A percentile compares a stretch with the other conserved stretches of the same genome.
phyloP scores from a whole-genome alignment of 1,284 basidiomycete species.

The Stereum hirsutum region DNA sequence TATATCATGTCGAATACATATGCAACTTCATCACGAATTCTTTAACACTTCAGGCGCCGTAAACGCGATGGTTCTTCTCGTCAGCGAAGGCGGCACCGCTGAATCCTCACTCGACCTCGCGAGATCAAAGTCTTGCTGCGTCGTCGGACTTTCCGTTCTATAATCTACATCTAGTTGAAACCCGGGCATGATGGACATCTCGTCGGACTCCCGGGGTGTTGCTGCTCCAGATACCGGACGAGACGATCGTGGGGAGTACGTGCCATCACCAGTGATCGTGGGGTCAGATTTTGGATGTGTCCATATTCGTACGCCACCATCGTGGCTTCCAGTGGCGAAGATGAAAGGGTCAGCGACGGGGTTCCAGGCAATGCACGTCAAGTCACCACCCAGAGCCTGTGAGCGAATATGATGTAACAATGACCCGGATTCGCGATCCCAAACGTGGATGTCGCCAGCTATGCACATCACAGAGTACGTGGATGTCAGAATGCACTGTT shows the following conservation, averaged over 20 bases:
- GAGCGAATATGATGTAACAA: slow-evolving; percentile 57
- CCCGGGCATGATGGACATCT: slow-evolving; percentile 12
- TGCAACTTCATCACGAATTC: too few species aligned
- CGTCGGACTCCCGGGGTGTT: slow-evolving; percentile 14
- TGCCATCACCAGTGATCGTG: neutral
- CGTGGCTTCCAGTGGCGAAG: slow-evolving; percentile 72
- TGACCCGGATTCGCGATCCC: slow-evolving; percentile 69
- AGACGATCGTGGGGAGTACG: neutral
- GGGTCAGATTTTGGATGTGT: slow-evolving; percentile 22
- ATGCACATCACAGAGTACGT: slow-evolving; percentile 6
- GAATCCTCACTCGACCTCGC: slow-evolving; percentile 5
- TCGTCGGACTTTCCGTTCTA: slow-evolving; percentile 9
- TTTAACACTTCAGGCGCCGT: slow-evolving; percentile 2
- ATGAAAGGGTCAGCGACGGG: slow-evolving; percentile 60
- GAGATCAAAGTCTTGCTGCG: slow-evolving; percentile 8
- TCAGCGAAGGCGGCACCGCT: slow-evolving; percentile 1
- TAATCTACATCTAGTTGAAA: slow-evolving; percentile 11
- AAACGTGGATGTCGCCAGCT: slow-evolving; percentile 79
- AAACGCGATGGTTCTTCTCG: slow-evolving; percentile 5
- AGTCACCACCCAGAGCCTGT: slow-evolving; percentile 49
- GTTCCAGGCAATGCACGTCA: slow-evolving; percentile 76
- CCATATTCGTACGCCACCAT: slow-evolving; percentile 66
- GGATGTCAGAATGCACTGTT: neutral
- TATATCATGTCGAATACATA: slow-evolving; percentile 1
- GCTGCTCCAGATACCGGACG: slow-evolving; percentile 13